A percentile compares a stretch with the other conserved stretches of the same genome.
These are phyloP conservation scores for Lagenidium giganteum DNA, from an alignment of 352 stramenopile genomes.

Conservation along the genomic window DNA sequence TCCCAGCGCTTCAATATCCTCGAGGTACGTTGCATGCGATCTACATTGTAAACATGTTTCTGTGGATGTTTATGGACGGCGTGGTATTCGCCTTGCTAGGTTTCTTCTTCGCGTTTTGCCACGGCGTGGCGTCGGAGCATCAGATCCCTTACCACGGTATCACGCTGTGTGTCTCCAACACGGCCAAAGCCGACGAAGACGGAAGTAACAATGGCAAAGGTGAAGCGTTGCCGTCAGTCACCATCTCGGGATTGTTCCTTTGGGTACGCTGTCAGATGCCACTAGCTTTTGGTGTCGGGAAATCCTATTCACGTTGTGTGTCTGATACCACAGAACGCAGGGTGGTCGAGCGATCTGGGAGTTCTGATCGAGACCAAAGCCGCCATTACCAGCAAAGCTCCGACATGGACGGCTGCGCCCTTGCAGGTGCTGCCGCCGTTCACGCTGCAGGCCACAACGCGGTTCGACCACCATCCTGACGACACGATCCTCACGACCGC, in stretches of 20 bases:
- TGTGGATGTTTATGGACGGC: no score
- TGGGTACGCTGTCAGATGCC: constrained; percentile 23
- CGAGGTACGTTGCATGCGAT: constrained; percentile 31
- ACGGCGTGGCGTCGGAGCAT: constrained; percentile 19
- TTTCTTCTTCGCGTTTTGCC: constrained; percentile 28
- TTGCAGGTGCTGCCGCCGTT: constrained; percentile 10
- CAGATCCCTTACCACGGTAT: constrained; percentile 15
- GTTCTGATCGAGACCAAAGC: constrained; percentile 12
- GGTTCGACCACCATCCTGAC: background rate
- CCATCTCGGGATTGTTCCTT: constrained; percentile 32
- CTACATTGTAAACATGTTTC: background rate
- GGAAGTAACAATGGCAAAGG: background rate
- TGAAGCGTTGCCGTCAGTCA: constrained; percentile 23
- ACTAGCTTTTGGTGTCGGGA: background rate
- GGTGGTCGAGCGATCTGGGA: constrained; percentile 16
- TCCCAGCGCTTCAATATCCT: constrained; percentile 34
- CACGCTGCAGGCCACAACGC: constrained; percentile 4
- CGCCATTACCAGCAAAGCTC: background rate
- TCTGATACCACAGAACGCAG: constrained; percentile 21
- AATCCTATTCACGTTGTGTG: background rate
- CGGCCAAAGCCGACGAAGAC: background rate
- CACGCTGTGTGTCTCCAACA: constrained; percentile 16
- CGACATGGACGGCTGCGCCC: background rate
- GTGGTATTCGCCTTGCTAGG: no score
- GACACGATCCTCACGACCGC: background rate